Evolutionary conservation across 1,284 basidiomycete species (phyloP), one percentile per base, ranked within the genome.

Genomic region (Phellopilus nigrolimitatus): DNA sequence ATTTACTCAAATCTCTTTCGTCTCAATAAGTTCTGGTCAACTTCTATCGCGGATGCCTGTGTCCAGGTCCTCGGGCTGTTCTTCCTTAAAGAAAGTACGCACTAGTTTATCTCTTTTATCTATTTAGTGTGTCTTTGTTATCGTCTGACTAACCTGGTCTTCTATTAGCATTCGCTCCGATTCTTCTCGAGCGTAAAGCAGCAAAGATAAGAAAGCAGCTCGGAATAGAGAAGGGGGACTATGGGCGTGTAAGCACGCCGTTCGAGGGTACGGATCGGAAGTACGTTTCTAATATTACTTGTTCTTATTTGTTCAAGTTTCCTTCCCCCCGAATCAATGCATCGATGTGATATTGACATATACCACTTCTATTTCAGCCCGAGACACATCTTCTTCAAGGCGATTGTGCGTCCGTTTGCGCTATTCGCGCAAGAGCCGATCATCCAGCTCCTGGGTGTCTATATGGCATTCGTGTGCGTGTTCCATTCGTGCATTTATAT

Each of bases 401-500:
- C 75, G 4, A 66, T 79, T 46, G 49, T 70, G 10, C 68, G 76
- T 0, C 77, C 77, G 0, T 75, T 77, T 60, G 62, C 63, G 21
- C 61, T 79, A 28, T 69, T 78, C 59, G 51, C 53, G 9, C 65
- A 64, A 36, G 75, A 79, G 58, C 72, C 73, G 0, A 75, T 77
- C 57, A 66, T 74, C 40, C 69, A 71, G 55, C 64, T 70, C 2
- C 62, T 76, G 2, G 69, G 74, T 0, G 1, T 71, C 0, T 81
- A 78, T 59, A 71, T 78, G 68, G 71, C 73, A 0, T 72, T 79
- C 56, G 57, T 79, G 10, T 80, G 73, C 48, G 75, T 37, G 4
- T 28, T 33, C 13, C 10, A 13, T 31, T 27, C 22, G 19, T n/a
- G n/a, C n/a, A n/a, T n/a, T 22, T 15, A 3, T 9, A 19, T 38